These are phyloP conservation scores for Huntiella decipiens DNA, from an alignment of 2,329 filamentous ascomycete species.

Conservation along the genomic window DNA sequence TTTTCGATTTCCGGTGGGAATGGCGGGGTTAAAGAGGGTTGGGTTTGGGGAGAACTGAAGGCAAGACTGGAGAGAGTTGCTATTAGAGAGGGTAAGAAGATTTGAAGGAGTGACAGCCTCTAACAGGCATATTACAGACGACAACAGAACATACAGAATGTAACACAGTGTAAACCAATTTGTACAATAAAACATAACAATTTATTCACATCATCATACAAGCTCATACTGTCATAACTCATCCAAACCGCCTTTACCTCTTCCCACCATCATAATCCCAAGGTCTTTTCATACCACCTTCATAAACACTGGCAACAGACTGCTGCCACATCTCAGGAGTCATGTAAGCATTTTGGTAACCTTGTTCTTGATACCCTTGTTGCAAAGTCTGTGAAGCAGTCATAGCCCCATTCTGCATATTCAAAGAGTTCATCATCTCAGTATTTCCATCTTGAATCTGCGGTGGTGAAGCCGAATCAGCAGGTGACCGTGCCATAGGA, in stretches of 20 bases:
- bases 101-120: not conserved
- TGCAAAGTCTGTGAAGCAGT: conserved; percentile 22
- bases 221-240: not conserved
- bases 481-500: conserved; percentile 5
- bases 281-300: conserved; percentile 41
- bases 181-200: not conserved
- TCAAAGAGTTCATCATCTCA: conserved; percentile 4
- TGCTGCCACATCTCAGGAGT: conserved; percentile 59
- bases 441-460: conserved; percentile 3
- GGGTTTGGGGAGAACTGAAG: conserved; percentile 24
- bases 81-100: conserved; percentile 2
- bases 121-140: not conserved
- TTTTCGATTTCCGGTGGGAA: conserved; percentile 21
- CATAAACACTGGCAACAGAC: conserved; percentile 49
- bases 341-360: conserved; percentile 34
- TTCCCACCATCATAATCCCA: conserved; percentile 35
- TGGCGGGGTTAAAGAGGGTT: conserved; percentile 15
- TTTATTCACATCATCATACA: not conserved
- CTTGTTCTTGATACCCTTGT: conserved; percentile 11
- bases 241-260: conserved; percentile 6
- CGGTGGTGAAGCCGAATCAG: conserved; percentile 26
- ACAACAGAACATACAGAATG: not conserved
- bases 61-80: conserved; percentile 16
- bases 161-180: not conserved
- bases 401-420: conserved; percentile 13